phyloP scores from a whole-genome alignment of 2,329 filamentous ascomycete genomes.

The Penicillium sp. region DNA sequence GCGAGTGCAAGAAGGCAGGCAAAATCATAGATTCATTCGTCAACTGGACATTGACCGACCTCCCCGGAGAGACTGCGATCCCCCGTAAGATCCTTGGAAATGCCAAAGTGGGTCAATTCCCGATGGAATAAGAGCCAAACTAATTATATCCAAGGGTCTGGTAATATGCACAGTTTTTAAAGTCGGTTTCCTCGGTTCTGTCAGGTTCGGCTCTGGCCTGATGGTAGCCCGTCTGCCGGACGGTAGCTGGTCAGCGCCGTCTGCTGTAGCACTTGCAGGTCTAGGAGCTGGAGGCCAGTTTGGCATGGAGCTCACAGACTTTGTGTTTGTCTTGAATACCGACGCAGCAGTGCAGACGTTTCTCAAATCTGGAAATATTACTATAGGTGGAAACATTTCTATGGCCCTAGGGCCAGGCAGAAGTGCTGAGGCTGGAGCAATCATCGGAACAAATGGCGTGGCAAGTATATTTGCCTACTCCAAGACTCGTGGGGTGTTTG shows the following conservation, averaged over 20 bases:
- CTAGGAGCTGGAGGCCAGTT: constrained; percentile 44
- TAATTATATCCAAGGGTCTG: constrained; percentile 35
- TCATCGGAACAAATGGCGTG: constrained; percentile 76
- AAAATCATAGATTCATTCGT: constrained; percentile 92
- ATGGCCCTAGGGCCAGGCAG: constrained; percentile 88
- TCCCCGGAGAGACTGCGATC: constrained; percentile 72
- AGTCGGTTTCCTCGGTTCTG: constrained; percentile 44
- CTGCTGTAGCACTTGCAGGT: constrained; percentile 42
- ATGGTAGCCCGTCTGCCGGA: constrained; percentile 44
- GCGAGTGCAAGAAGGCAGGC: constrained; percentile 91
- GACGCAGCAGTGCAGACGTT: constrained; percentile 80
- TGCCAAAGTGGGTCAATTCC: constrained; percentile 62
- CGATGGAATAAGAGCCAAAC: neutral
- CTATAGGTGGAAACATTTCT: constrained; percentile 87
- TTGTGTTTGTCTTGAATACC: constrained; percentile 97
- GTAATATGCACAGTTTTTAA: constrained; percentile 44
- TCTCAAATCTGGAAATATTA: constrained; percentile 80
- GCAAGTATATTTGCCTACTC: constrained; percentile 91
- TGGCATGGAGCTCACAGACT: constrained; percentile 51
- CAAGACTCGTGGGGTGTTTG: constrained; percentile 94
- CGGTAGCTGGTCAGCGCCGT: constrained; percentile 45
- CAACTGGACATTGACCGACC: constrained; percentile 79
- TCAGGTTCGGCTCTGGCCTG: constrained; percentile 45
- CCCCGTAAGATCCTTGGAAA: constrained; percentile 78
- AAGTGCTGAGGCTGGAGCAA: constrained; percentile 89